These are phyloP conservation scores for Fomitiporia mediterranea DNA, from an alignment of 1,284 basidiomycete genomes.

Conservation along the genomic window DNA sequence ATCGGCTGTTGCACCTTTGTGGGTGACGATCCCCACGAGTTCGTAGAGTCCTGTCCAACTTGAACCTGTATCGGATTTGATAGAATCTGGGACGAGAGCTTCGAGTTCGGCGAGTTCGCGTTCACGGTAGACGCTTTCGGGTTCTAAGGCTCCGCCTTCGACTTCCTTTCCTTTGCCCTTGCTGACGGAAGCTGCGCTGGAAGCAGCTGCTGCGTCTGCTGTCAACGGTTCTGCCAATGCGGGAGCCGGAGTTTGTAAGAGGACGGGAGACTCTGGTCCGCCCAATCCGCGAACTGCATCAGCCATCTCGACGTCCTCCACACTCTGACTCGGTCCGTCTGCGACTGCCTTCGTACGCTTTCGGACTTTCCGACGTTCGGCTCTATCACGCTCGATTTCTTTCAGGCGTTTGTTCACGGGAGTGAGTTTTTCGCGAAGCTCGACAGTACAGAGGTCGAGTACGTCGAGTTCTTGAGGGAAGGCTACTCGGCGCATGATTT, in stretches of 20 bases:
- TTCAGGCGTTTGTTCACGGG: slow-evolving; percentile 72
- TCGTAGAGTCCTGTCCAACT: slow-evolving; percentile 81
- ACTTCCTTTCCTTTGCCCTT: slow-evolving; percentile 25
- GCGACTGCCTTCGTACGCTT: slow-evolving; percentile 61
- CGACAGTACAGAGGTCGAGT: slow-evolving; percentile 77
- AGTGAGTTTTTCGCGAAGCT: slow-evolving; percentile 66
- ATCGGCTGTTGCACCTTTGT: slow-evolving; percentile 94
- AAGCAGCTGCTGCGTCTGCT: slow-evolving; percentile 27
- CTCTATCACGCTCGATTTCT: slow-evolving; percentile 78
- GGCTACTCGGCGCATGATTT: slow-evolving; percentile 69
- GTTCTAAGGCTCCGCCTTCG: slow-evolving; percentile 44
- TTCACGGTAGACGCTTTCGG: slow-evolving; percentile 54
- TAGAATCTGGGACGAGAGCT: slow-evolving; percentile 55
- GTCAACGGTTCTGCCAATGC: slow-evolving; percentile 26
- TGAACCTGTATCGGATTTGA: slow-evolving; percentile 67
- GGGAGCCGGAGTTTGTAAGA: slow-evolving; percentile 11
- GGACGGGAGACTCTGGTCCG: slow-evolving; percentile 26
- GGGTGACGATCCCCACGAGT: slow-evolving; percentile 88
- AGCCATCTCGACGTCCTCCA: slow-evolving; percentile 39
- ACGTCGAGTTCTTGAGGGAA: slow-evolving; percentile 88
- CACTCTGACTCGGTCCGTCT: slow-evolving; percentile 26
- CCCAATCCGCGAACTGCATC: slow-evolving; percentile 29
- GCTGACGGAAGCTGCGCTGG: slow-evolving; percentile 27
- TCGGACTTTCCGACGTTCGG: slow-evolving; percentile 80
- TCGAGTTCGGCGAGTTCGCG: slow-evolving; percentile 64